phyloP scores from a whole-genome alignment of 345 rosid species.

The Corchorus capsularis region DNA sequence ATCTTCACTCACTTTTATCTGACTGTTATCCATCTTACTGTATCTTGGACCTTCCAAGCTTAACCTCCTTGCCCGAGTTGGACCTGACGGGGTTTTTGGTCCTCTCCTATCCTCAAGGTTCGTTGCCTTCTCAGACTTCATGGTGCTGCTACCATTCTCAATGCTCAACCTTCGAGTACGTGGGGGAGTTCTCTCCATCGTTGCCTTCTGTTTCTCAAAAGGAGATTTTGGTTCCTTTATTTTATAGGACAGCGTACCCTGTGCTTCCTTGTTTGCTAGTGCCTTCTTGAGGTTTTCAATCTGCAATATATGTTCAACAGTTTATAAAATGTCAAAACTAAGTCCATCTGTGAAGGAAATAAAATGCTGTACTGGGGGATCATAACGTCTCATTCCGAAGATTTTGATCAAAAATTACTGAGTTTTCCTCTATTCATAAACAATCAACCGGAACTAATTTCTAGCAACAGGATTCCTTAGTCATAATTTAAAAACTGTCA shows the following conservation, averaged over 20 bases:
- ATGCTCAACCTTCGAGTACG: slow-evolving; percentile 62
- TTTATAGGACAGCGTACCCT: slow-evolving; percentile 30
- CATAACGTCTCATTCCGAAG: not conserved
- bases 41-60: slow-evolving; percentile 68
- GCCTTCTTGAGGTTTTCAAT: slow-evolving; percentile 85
- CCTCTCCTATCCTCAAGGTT: slow-evolving; percentile 48
- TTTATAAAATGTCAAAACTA: not conserved
- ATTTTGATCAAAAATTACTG: too few species aligned
- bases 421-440: not conserved
- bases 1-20: slow-evolving; percentile 27
- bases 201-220: slow-evolving; percentile 33
- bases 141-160: slow-evolving; percentile 52
- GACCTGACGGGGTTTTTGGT: slow-evolving; percentile 48
- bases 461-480: too few species aligned
- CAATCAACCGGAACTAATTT: too few species aligned
- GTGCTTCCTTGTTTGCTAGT: slow-evolving; percentile 56
- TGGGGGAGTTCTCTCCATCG: slow-evolving; percentile 70
- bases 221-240: slow-evolving; percentile 52
- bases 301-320: slow-evolving; percentile 38
- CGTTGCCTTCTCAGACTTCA: slow-evolving; percentile 39
- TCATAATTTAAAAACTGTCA: too few species aligned
- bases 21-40: slow-evolving; percentile 39
- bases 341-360: not conserved
- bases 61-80: slow-evolving; percentile 52
- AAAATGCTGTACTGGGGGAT: too few species aligned